Conservation (phyloP, 78 protist species). For the Tieghemostelium lacteum region DNA sequence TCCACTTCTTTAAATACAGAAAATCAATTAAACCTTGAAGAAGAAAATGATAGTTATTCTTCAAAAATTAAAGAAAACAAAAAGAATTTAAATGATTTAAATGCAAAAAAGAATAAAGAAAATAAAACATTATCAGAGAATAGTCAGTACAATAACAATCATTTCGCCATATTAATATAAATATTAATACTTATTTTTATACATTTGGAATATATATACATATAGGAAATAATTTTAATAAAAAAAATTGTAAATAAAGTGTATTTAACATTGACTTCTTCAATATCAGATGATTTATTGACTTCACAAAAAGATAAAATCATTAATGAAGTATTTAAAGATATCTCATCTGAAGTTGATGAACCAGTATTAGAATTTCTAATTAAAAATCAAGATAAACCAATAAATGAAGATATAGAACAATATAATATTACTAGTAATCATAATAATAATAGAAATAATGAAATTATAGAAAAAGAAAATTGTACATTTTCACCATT, state of each 20-base stretch:
- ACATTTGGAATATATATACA: background rate
- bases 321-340: conserved; percentile 26
- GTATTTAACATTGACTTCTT: conserved; percentile 16
- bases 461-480: background rate
- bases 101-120: background rate
- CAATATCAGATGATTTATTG: conserved; percentile 56
- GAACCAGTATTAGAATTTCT: conserved; percentile 51
- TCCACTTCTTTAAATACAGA: background rate
- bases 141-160: background rate
- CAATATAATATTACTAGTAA: background rate
- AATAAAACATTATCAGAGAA: conserved; percentile 19
- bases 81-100: background rate
- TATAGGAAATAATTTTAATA: conserved; percentile 43
- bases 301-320: conserved; percentile 65
- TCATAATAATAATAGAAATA: too few species aligned
- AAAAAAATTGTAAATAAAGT: conserved; percentile 45
- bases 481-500: background rate
- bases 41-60: background rate
- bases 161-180: background rate
- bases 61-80: background rate
- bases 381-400: background rate
- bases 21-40: background rate
- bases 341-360: conserved; percentile 52
- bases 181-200: background rate
- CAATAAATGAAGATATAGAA: background rate